phyloP scores from a whole-genome alignment of 257 asterid genomes.

The Jasminum sambac region DNA sequence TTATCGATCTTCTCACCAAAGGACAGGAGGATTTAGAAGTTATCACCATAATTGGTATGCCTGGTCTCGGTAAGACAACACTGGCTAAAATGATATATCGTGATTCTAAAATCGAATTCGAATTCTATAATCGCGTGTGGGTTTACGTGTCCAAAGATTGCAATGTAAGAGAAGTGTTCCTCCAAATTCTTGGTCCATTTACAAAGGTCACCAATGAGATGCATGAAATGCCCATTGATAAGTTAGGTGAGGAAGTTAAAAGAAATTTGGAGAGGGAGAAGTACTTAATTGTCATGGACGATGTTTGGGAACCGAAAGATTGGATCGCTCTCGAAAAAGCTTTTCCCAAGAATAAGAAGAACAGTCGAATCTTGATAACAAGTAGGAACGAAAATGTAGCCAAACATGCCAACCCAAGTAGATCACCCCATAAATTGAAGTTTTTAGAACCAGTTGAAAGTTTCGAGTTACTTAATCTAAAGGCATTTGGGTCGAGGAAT shows the following conservation, averaged over 20 bases:
- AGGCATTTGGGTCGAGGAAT: slow-evolving; percentile 26
- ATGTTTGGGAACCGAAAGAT: slow-evolving; percentile 31
- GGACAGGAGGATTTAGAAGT: slow-evolving; percentile 27
- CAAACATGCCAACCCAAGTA: slow-evolving; percentile 1
- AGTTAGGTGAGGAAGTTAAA: slow-evolving; percentile 15
- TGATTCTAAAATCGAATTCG: slow-evolving; percentile 12
- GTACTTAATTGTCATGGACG: slow-evolving; percentile 41
- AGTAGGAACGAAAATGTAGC: slow-evolving; percentile 36
- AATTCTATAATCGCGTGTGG: slow-evolving; percentile 40
- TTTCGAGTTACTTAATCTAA: slow-evolving; percentile 35
- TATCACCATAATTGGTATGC: slow-evolving; percentile 39
- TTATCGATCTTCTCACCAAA: slow-evolving; percentile 23
- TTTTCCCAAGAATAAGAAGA: slow-evolving; percentile 21
- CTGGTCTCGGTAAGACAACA: slow-evolving; percentile 45
- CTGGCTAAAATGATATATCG: slow-evolving; percentile 35
- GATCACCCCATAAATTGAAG: slow-evolving; percentile 21
- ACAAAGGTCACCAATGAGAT: slow-evolving; percentile 15
- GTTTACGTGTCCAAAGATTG: slow-evolving; percentile 32
- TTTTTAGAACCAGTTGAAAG: slow-evolving; percentile 29
- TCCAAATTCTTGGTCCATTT: slow-evolving; percentile 19
- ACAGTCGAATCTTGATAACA: slow-evolving; percentile 40
- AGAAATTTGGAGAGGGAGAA: slow-evolving; percentile 4
- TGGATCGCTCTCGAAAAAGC: slow-evolving; percentile 35
- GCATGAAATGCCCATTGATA: neutral
- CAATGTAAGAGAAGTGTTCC: slow-evolving; percentile 19